Evolutionary conservation across 441 rosid genomes (phyloP).

Genomic region (Erodium trifolium): DNA sequence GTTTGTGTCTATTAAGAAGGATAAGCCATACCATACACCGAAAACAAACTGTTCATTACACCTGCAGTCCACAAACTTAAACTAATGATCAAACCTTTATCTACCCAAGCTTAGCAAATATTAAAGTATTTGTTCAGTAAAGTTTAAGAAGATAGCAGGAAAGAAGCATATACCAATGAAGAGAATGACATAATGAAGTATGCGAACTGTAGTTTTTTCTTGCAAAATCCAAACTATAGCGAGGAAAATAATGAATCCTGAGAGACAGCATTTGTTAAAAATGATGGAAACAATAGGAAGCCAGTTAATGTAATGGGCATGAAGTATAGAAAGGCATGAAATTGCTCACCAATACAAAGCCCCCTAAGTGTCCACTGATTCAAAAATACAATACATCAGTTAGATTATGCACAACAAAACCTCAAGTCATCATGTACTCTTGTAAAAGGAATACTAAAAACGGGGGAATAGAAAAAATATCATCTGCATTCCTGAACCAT

Average conservation of each 20-base stretch:
- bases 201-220: constrained; percentile 58
- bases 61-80: constrained; percentile 39
- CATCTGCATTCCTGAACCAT: constrained; percentile 22
- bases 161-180: constrained; percentile 53
- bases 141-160: constrained; percentile 1
- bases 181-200: constrained; percentile 78
- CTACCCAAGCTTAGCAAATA: background rate
- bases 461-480: background rate
- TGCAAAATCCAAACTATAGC: constrained; percentile 73
- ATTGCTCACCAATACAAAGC: constrained; percentile 67
- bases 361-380: constrained; percentile 90
- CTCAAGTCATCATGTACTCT: background rate
- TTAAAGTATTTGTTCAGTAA: background rate
- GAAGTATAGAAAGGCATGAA: constrained; percentile 2
- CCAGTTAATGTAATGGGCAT: background rate
- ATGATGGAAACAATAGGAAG: background rate
- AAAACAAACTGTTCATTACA: constrained; percentile 89
- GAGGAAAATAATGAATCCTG: constrained; percentile 79
- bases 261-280: background rate
- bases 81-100: constrained; percentile 14
- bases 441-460: background rate
- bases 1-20: constrained; percentile 6
- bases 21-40: constrained; percentile 57
- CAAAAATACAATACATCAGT: constrained; percentile 18
- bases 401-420: constrained; percentile 14